phyloP scores from a whole-genome alignment of 352 stramenopile genomes.

The Pythium oligandrum region DNA sequence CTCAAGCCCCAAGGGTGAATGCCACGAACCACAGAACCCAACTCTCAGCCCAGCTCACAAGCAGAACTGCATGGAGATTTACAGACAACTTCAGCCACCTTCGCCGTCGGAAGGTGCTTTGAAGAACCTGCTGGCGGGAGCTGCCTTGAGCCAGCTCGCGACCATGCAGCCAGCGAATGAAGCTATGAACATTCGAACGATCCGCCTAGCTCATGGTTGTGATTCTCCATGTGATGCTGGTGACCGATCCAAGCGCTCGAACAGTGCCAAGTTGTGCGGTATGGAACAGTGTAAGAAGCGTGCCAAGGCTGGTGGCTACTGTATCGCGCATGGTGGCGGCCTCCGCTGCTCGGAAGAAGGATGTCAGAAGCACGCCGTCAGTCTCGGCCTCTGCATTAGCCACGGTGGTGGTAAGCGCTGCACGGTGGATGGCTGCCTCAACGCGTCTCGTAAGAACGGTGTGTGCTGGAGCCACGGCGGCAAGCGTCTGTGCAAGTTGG shows the following conservation, averaged over 20 bases:
- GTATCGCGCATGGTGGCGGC: constrained; percentile 75
- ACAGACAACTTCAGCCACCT: constrained; percentile 48
- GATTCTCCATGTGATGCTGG: constrained; percentile 4
- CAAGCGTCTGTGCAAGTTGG: constrained; percentile 75
- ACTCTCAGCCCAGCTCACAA: constrained; percentile 54
- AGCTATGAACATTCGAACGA: constrained; percentile 19
- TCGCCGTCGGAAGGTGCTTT: constrained; percentile 21
- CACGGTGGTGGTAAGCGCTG: constrained; percentile 81
- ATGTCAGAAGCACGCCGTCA: constrained; percentile 80
- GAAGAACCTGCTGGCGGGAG: constrained; percentile 41
- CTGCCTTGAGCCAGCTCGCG: constrained; percentile 42
- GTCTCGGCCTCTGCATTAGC: constrained; percentile 79
- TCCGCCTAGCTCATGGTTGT: background rate
- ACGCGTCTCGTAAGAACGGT: constrained; percentile 76
- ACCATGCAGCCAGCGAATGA: constrained; percentile 24
- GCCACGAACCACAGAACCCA: background rate
- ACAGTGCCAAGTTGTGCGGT: constrained; percentile 72
- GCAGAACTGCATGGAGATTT: constrained; percentile 53
- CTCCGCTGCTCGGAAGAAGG: constrained; percentile 64
- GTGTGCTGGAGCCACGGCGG: constrained; percentile 80
- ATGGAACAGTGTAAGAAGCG: constrained; percentile 72
- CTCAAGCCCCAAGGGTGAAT: constrained; percentile 17
- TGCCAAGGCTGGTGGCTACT: constrained; percentile 75
- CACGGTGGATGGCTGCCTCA: constrained; percentile 66
- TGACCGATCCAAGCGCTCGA: constrained; percentile 45